Conservation (phyloP, 2,329 filamentous ascomycete species). For the Cordyceps fumosorosea region DNA sequence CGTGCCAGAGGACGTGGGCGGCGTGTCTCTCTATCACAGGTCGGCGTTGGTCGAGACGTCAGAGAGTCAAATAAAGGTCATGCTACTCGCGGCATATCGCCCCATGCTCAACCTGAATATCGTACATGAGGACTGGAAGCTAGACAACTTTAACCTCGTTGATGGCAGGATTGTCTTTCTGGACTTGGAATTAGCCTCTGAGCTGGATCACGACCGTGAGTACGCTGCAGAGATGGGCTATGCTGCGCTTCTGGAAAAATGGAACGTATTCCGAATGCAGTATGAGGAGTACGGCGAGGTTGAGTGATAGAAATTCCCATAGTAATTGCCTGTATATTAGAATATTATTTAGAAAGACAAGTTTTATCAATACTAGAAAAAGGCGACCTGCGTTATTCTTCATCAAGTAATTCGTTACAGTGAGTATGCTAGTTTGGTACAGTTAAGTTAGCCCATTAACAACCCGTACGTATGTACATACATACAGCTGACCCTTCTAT, state of each 20-base stretch:
- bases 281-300: not conserved
- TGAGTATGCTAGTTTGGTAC: too few species aligned
- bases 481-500: not conserved
- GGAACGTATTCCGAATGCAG: not conserved
- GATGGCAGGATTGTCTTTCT: constrained; percentile 14
- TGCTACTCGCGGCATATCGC: not conserved
- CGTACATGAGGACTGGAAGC: constrained; percentile 12
- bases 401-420: too few species aligned
- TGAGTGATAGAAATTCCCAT: not conserved
- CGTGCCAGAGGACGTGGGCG: constrained; percentile 14
- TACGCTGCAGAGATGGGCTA: not conserved
- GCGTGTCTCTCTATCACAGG: constrained; percentile 7
- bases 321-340: too few species aligned
- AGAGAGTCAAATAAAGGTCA: not conserved
- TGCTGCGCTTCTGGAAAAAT: not conserved
- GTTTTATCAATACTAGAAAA: too few species aligned
- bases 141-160: constrained; percentile 15
- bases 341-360: too few species aligned
- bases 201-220: not conserved
- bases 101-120: constrained; percentile 3
- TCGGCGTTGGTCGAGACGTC: not conserved
- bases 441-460: too few species aligned
- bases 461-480: too few species aligned
- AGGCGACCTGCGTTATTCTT: too few species aligned
- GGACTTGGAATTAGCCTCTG: constrained; percentile 6